Evolutionary conservation across 192 early-diverging fungal species (phyloP).

Genomic region (Lunasporangiospora selenospora): DNA sequence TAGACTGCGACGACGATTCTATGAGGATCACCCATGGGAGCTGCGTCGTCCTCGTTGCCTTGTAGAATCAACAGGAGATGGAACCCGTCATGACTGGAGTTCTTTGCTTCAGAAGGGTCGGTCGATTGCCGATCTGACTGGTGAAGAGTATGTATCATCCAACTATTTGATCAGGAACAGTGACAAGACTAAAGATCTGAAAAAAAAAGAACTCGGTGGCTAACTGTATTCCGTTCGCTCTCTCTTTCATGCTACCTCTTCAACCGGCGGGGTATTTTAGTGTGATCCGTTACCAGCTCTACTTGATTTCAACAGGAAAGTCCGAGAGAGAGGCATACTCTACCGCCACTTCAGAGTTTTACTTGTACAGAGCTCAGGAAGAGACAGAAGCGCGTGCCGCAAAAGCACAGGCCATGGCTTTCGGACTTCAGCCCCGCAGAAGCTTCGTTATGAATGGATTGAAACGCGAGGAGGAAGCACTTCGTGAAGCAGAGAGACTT

Average conservation of each 20-base stretch:
- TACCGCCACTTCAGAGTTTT: constrained; percentile 81
- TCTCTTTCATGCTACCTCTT: not conserved
- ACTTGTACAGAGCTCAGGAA: constrained; percentile 76
- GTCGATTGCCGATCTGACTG: constrained; percentile 65
- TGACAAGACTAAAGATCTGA: not conserved
- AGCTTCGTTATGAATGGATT: constrained; percentile 44
- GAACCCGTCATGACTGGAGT: constrained; percentile 59
- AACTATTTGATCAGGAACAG: not conserved
- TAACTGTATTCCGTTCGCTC: not conserved
- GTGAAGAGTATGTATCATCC: constrained; percentile 78
- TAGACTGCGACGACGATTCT: constrained; percentile 83
- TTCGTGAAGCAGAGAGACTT: constrained; percentile 29
- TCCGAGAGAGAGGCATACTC: constrained; percentile 82
- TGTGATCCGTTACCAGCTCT: constrained; percentile 86
- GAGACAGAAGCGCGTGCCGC: constrained; percentile 75
- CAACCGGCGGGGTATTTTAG: constrained; percentile 51
- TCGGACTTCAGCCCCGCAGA: constrained; percentile 46
- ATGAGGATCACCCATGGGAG: constrained; percentile 94
- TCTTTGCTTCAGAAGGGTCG: constrained; percentile 57
- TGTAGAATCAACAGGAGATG: constrained; percentile 67
- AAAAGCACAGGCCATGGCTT: constrained; percentile 59
- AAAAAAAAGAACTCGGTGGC: not conserved
- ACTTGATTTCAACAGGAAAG: constrained; percentile 74
- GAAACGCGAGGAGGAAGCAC: constrained; percentile 43
- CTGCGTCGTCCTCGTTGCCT: constrained; percentile 71